Evolutionary conservation across 176 grass and related monocot genomes (phyloP), one percentile per base, ranked within the genome.

Genomic region (Melocanna baccifera): DNA sequence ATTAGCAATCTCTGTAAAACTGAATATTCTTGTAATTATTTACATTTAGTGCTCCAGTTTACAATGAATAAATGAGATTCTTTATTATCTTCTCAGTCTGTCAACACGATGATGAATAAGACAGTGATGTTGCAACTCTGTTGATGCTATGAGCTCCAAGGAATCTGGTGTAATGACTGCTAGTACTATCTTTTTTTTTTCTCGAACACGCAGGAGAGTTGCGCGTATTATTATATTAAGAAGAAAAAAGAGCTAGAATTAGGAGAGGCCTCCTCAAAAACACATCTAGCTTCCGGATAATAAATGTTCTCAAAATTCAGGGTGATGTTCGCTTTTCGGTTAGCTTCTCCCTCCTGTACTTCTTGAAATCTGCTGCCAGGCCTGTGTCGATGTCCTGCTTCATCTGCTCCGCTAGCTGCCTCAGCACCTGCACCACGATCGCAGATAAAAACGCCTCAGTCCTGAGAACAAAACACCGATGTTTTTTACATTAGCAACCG

Each of bases 351-450:
- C 73, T 78, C 16, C 77, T 62, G 69, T 91, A 95, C 73, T 85
- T 91, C 68, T 71, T 86, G 86, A 93, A 98, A 86, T 95, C 91
- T 32, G 80, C 73, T 5, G 75, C 85, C 63, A 98, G 85, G 6
- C 88, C 75, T 25, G 73, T 71, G 73, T 91, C 85, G n/a, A 95
- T 63, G 52, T 92, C 90, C 29, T 88, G 85, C 66, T 98, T 95
- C 95, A 93, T 93, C 87, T 93, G 91, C 84, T 87, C 55, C 10
- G 85, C 69, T 46, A 98, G 51, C 75, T 87, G 92, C 88, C 87
- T 85, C 80, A 98, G 83, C 66, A 93, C 82, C 91, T 91, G 86
- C 69, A 62, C 62, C 12, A 50, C 46, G 30, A 76, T 67, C 4
- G 66, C 29, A 71, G 4, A 87, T 22, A 10, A 64, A 68, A 46